Evolutionary conservation across 2,329 filamentous ascomycete genomes (phyloP), one percentile per base, ranked within the genome.

Genomic region (Penicillium sp.): DNA sequence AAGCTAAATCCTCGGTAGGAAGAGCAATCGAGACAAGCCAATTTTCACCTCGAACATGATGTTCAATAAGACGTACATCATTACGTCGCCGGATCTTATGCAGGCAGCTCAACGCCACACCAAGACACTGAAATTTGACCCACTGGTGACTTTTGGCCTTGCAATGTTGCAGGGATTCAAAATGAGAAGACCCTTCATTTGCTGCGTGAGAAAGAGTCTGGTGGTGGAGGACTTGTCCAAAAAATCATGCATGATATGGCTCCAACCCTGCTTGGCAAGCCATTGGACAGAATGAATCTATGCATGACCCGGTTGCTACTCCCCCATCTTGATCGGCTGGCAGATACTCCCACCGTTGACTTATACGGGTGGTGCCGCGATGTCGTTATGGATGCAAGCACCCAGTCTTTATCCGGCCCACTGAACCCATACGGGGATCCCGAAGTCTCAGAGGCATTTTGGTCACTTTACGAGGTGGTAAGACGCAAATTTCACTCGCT

Each of bases 301-400:
- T 48, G 47, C 3, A 70, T 70, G 67, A 57, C 60, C 6, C 46
- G 43, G 2, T 20, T 49, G 6, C 53, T 70, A 3, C 51, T 49
- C 1, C 22, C 40, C 0, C 45, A 55, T 8, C 53, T 70, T 4
- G 57, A 68, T 26, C 55, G 61, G 9, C 18, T 71, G 22, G 55
- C 49, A 4, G 20, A 45, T 2, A 29, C 15, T 1, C 14, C 46
- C 4, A 44, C 49, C 6, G 22, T 71, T 12, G 66, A 72, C 48
- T 45, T 72, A 6, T 65, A 62, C 49, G 52, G 33, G 9, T 72
- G 69, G 70, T 66, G 64, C 33, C 56, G 53, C 7, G 53, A 65
- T 42, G 62, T 59, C 18, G 64, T 71, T 8, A 70, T 63, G 4
- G 48, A 58, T 37, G 67, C 69, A 5, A 70, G 65, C 23, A 69